A percentile compares a stretch with the other conserved stretches of the same genome.
Evolutionary conservation across 2,329 filamentous ascomycete genomes (phyloP).

Genomic region (Sporothrix pallida): DNA sequence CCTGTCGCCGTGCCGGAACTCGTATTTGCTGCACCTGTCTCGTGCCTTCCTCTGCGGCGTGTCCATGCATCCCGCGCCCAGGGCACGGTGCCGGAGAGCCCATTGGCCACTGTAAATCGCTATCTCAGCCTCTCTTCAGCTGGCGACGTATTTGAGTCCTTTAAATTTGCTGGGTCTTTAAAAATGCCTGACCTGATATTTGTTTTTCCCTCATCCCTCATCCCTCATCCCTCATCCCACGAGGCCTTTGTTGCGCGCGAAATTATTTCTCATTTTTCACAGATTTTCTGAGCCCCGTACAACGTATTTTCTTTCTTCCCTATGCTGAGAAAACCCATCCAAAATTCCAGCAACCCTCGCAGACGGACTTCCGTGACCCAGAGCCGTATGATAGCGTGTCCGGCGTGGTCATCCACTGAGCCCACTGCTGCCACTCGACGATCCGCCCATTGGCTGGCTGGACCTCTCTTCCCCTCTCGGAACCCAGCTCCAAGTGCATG

Average conservation of each 20-base stretch:
- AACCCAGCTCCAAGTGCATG: slow-evolving; percentile 22
- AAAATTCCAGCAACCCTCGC: background rate
- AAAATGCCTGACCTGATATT: background rate
- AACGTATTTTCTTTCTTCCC: too few species aligned
- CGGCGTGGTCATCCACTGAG: slow-evolving; percentile 10
- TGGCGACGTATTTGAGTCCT: background rate
- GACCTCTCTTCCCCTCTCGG: slow-evolving; percentile 13
- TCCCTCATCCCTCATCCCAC: background rate
- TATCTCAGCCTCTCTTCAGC: slow-evolving; percentile 1
- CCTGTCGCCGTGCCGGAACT: background rate
- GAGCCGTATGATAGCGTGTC: slow-evolving; percentile 6
- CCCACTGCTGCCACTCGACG: slow-evolving; percentile 20
- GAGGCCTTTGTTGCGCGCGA: background rate
- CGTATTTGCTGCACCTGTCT: background rate
- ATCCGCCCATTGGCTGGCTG: background rate
- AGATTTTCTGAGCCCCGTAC: background rate
- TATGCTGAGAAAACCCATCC: background rate
- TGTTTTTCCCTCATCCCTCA: slow-evolving; percentile 4
- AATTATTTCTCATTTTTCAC: background rate
- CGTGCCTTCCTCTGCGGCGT: background rate
- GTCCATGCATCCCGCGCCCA: slow-evolving; percentile 3
- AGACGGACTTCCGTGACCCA: slow-evolving; percentile 20
- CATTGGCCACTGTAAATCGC: background rate
- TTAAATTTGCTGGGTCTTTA: background rate
- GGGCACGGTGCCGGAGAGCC: background rate